A percentile compares a stretch with the other conserved stretches of the same genome.
Conservation (phyloP, 2,329 filamentous ascomycete genomes). For the Ophiostoma quercus region DNA sequence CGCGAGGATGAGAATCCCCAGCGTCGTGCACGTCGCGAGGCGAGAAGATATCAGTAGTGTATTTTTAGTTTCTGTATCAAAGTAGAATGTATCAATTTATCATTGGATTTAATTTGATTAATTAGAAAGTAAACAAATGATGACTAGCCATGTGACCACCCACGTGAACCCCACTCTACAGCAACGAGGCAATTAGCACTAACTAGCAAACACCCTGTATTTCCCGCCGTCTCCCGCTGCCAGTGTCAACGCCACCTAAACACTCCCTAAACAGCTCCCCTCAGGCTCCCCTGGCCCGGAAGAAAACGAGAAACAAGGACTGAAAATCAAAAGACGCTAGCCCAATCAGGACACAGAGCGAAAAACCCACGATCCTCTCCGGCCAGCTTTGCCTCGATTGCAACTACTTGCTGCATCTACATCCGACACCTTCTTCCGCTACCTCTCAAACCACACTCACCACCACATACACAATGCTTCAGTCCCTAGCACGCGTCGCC, state of each 20-base stretch:
- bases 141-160: neutral
- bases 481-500: slow-evolving; percentile 50
- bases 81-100: neutral
- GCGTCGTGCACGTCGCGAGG: neutral
- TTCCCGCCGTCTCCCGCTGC: neutral
- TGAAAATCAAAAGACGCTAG: neutral
- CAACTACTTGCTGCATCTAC: no score
- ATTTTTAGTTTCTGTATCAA: neutral
- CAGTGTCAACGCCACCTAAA: neutral
- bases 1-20: neutral
- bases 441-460: neutral
- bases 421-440: slow-evolving; percentile 1
- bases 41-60: neutral
- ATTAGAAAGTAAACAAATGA: neutral
- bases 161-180: neutral
- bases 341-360: slow-evolving; percentile 6
- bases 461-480: slow-evolving; percentile 21
- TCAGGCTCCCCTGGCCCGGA: neutral
- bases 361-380: slow-evolving; percentile 17
- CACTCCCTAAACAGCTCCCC: no score
- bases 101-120: neutral
- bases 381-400: neutral
- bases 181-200: slow-evolving; percentile 12
- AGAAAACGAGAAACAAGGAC: neutral
- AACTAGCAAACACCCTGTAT: neutral